Percentiles rank a stretch among this genome's conserved stretches.
Conservation (phyloP, 768 basidiomycete species). For the Mycena filopes region DNA sequence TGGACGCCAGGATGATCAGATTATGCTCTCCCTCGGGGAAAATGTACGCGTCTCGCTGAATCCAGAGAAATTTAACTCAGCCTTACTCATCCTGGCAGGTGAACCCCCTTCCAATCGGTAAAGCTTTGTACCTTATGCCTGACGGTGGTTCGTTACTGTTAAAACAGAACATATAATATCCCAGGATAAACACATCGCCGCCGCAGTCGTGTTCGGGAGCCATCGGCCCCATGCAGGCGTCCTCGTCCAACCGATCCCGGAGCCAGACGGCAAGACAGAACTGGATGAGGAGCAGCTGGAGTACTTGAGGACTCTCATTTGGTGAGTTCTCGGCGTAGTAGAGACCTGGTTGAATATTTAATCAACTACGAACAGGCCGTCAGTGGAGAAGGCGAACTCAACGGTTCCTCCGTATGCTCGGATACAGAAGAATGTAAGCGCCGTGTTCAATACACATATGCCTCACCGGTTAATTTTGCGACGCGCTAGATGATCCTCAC, state of each 20-base stretch:
- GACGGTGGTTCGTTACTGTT: neutral
- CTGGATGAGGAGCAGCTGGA: neutral
- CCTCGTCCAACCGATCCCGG: neutral
- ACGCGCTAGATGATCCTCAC: neutral
- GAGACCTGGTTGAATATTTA: no score
- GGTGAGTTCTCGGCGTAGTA: no score
- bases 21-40: constrained; percentile 49
- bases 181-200: neutral
- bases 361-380: no score
- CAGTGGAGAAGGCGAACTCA: no score
- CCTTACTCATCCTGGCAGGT: neutral
- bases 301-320: neutral
- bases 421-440: neutral
- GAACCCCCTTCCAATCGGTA: neutral
- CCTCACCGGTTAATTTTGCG: neutral
- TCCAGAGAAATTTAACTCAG: neutral
- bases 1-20: constrained; percentile 53
- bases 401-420: no score
- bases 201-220: neutral
- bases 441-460: neutral
- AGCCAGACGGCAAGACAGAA: no score
- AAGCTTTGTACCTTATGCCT: neutral
- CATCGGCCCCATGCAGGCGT: neutral
- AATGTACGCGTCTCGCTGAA: constrained; percentile 36
- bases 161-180: neutral